phyloP scores from a whole-genome alignment of 305 asterid genomes.

The Andrographis paniculata region DNA sequence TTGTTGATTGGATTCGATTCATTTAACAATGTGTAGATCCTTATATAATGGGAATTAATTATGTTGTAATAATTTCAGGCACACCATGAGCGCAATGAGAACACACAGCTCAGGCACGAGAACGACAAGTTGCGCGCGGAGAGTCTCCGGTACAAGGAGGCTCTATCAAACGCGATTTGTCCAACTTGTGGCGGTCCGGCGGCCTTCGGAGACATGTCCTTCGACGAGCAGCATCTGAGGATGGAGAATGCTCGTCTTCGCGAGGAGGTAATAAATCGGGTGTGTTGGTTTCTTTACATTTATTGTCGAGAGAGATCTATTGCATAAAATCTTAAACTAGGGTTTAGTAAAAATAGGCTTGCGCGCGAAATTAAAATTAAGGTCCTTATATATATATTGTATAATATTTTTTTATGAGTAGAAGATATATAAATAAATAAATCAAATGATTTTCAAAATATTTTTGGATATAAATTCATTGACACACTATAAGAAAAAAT shows the following conservation, averaged over 20 bases:
- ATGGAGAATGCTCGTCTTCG: conserved; percentile 62
- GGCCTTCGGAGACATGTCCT: conserved; percentile 65
- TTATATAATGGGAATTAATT: not conserved
- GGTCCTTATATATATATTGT: too few species aligned
- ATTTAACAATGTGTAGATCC: not conserved
- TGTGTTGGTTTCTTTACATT: too few species aligned
- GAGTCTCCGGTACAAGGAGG: conserved; percentile 55
- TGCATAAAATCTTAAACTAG: too few species aligned
- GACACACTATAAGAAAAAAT: too few species aligned
- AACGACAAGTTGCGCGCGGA: conserved; percentile 64
- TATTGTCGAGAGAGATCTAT: too few species aligned
- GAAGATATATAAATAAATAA: too few species aligned
- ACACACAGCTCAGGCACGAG: conserved; percentile 40
- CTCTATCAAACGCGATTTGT: conserved; percentile 49
- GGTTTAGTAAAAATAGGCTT: too few species aligned
- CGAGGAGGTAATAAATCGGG: conserved; percentile 39
- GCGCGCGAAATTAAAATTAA: too few species aligned
- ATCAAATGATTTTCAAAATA: too few species aligned
- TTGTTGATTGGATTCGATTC: not conserved
- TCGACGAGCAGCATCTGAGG: conserved; percentile 69
- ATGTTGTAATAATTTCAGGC: conserved; percentile 18
- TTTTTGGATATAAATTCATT: too few species aligned
- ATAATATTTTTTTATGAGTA: too few species aligned
- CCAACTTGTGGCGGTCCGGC: conserved; percentile 80
- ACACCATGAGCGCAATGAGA: conserved; percentile 32